Conservation (phyloP, 2,329 filamentous ascomycete genomes). For the Boeremia exigua region DNA sequence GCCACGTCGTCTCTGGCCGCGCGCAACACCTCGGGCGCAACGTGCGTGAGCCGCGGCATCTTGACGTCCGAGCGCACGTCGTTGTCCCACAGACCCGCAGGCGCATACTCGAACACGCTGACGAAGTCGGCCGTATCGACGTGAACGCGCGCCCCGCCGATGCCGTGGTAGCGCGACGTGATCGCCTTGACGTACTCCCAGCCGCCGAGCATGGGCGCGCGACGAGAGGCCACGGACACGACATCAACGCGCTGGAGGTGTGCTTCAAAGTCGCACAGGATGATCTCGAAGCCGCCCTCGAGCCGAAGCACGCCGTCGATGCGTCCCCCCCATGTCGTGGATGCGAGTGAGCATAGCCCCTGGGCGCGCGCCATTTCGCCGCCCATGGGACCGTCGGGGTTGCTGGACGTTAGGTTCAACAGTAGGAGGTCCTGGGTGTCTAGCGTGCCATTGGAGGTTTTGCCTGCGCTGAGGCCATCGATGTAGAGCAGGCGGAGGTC, state of each 20-base stretch:
- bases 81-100: constrained; percentile 43
- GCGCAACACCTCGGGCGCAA: constrained; percentile 40
- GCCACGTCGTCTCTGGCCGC: constrained; percentile 54
- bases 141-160: constrained; percentile 52
- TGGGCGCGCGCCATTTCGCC: constrained; percentile 60
- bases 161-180: constrained; percentile 52
- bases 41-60: constrained; percentile 51
- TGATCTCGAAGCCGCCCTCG: constrained; percentile 74
- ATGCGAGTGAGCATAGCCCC: constrained; percentile 62
- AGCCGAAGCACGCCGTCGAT: constrained; percentile 71
- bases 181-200: constrained; percentile 51
- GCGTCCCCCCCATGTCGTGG: constrained; percentile 55
- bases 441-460: constrained; percentile 68
- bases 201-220: constrained; percentile 13
- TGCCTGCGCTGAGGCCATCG: constrained; percentile 73
- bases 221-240: constrained; percentile 9
- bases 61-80: constrained; percentile 37
- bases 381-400: constrained; percentile 36
- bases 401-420: constrained; percentile 44
- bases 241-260: constrained; percentile 37
- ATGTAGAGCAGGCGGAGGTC: constrained; percentile 69
- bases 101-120: constrained; percentile 52
- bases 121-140: constrained; percentile 59
- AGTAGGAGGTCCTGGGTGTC: constrained; percentile 71
- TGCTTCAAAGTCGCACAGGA: constrained; percentile 67